A percentile compares a stretch with the other conserved stretches of the same genome.
Evolutionary conservation across 2,329 filamentous ascomycete species (phyloP).

Genomic region (Trichophaea hybrida): DNA sequence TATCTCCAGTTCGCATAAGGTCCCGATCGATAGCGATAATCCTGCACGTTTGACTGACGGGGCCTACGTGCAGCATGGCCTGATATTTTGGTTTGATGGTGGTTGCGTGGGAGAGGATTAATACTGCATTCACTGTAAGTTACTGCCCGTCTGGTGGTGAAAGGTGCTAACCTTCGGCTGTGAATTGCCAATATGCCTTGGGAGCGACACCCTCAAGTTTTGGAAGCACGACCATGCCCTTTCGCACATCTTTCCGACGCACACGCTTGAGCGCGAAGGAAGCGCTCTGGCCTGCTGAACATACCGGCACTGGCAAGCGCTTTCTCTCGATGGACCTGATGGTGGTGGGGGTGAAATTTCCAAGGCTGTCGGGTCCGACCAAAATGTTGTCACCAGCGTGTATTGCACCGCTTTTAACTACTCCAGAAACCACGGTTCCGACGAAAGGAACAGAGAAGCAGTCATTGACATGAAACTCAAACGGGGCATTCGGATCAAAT

Average conservation of each 20-base stretch:
- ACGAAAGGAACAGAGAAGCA: slow-evolving; percentile 97
- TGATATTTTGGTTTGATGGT: slow-evolving; percentile 96
- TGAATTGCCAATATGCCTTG: slow-evolving; percentile 61
- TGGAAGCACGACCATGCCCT: slow-evolving; percentile 92
- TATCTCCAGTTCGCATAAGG: slow-evolving; percentile 84
- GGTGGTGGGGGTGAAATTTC: slow-evolving; percentile 73
- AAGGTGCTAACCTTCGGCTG: slow-evolving; percentile 50
- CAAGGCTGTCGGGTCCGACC: slow-evolving; percentile 78
- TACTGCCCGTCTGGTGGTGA: neutral
- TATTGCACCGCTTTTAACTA: slow-evolving; percentile 68
- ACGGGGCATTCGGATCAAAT: slow-evolving; percentile 73
- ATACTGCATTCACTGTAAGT: slow-evolving; percentile 39
- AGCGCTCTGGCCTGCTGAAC: slow-evolving; percentile 80
- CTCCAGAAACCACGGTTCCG: slow-evolving; percentile 87
- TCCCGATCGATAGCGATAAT: slow-evolving; percentile 92
- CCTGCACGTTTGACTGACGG: slow-evolving; percentile 85
- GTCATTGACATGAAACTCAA: slow-evolving; percentile 93
- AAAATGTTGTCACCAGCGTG: slow-evolving; percentile 83
- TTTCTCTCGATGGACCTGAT: slow-evolving; percentile 92
- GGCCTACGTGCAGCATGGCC: slow-evolving; percentile 93
- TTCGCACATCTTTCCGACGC: slow-evolving; percentile 79
- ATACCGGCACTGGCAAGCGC: slow-evolving; percentile 73
- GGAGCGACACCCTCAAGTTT: slow-evolving; percentile 56
- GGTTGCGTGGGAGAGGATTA: slow-evolving; percentile 89
- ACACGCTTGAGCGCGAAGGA: slow-evolving; percentile 83